Percentiles rank a stretch among this genome's conserved stretches.
These are phyloP conservation scores for Russula compacta DNA, from an alignment of 768 basidiomycete genomes.

Conservation along the genomic window DNA sequence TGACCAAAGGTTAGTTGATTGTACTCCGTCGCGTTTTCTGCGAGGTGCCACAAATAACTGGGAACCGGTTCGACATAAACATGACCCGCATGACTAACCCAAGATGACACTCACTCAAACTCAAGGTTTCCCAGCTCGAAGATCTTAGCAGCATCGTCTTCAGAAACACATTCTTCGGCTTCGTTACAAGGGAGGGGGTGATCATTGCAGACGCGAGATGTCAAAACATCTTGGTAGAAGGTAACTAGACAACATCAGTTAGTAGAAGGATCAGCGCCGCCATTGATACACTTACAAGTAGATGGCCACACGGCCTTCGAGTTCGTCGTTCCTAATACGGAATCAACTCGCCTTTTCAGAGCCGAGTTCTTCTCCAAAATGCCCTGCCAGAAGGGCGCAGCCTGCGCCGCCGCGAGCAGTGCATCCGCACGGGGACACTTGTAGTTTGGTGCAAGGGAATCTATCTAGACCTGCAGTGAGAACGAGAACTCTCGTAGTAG, in stretches of 20 bases:
- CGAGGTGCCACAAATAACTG: constrained; percentile 42
- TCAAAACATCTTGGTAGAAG: constrained; percentile 42
- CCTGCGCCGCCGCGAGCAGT: constrained; percentile 33
- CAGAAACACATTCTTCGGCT: constrained; percentile 33
- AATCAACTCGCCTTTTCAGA: constrained; percentile 30
- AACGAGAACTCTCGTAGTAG: not conserved
- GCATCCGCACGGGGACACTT: constrained; percentile 33
- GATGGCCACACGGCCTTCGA: constrained; percentile 31
- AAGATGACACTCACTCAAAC: constrained; percentile 25
- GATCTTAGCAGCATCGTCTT: constrained; percentile 29
- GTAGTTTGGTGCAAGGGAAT: constrained; percentile 36
- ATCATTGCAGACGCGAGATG: constrained; percentile 36
- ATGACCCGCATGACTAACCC: not conserved
- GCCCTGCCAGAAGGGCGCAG: constrained; percentile 36
- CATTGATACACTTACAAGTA: constrained; percentile 33
- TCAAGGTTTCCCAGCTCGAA: constrained; percentile 30
- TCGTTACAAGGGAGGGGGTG: constrained; percentile 38
- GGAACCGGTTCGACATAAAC: not conserved
- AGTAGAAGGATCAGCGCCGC: not conserved
- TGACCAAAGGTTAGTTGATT: constrained; percentile 36
- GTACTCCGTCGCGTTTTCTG: constrained; percentile 34
- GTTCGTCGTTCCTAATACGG: constrained; percentile 32
- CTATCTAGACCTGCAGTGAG: constrained; percentile 29
- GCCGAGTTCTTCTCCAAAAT: constrained; percentile 32
- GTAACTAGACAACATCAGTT: constrained; percentile 26